Percentiles rank a stretch among this genome's conserved stretches.
Evolutionary conservation across 2,329 filamentous ascomycete species (phyloP).

Genomic region (Sclerotinia spermophila): DNA sequence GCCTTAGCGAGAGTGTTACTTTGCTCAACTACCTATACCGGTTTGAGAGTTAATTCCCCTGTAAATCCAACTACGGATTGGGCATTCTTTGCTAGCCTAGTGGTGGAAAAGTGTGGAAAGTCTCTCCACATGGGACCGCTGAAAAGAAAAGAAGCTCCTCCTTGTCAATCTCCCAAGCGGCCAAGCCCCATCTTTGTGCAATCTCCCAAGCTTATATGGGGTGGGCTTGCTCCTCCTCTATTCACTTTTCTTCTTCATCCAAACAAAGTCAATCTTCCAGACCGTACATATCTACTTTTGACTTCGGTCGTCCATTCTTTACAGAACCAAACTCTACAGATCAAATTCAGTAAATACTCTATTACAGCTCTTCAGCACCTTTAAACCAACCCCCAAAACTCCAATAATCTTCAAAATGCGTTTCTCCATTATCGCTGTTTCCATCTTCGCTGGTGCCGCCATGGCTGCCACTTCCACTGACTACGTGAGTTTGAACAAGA

Average conservation of each 20-base stretch:
- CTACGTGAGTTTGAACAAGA: not conserved
- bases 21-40: slow-evolving; percentile 10
- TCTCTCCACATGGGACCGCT: slow-evolving; percentile 16
- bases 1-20: not conserved
- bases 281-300: slow-evolving; percentile 26
- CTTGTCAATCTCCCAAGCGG: not conserved
- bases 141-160: slow-evolving; percentile 11
- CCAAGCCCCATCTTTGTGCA: slow-evolving; percentile 17
- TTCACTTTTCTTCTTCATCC: slow-evolving; percentile 27
- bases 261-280: slow-evolving; percentile 25
- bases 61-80: slow-evolving; percentile 11
- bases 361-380: slow-evolving; percentile 28
- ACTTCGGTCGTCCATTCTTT: slow-evolving; percentile 39
- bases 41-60: slow-evolving; percentile 8
- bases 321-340: slow-evolving; percentile 33
- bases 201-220: slow-evolving; percentile 29
- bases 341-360: slow-evolving; percentile 16
- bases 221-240: slow-evolving; percentile 16
- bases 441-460: slow-evolving; percentile 20
- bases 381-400: slow-evolving; percentile 7
- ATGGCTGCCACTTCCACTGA: slow-evolving; percentile 19
- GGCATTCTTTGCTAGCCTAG: not conserved
- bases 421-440: slow-evolving; percentile 24
- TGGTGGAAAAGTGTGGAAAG: not conserved
- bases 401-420: slow-evolving; percentile 23